phyloP scores from a whole-genome alignment of 2,329 filamentous ascomycete genomes.

The Cercospora sesami region DNA sequence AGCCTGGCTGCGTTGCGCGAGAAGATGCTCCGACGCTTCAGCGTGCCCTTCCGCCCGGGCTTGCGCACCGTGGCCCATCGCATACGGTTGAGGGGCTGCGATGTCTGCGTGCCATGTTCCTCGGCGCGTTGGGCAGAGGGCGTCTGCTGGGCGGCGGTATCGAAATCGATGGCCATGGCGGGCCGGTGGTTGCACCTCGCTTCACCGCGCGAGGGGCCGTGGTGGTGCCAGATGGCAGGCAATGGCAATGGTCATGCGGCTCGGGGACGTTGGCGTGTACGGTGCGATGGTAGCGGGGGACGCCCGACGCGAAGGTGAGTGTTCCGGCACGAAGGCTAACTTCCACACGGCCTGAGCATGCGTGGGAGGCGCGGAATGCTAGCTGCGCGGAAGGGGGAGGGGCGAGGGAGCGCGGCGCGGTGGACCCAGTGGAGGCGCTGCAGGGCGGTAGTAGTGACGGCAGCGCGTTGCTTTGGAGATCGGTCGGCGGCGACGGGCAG shows the following conservation, averaged over 20 bases:
- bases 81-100: constrained; percentile 65
- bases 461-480: neutral
- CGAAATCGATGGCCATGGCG: constrained; percentile 26
- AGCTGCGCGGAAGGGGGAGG: constrained; percentile 12
- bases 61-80: constrained; percentile 96
- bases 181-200: constrained; percentile 11
- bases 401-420: constrained; percentile 1
- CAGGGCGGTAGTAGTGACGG: neutral
- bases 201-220: constrained; percentile 14
- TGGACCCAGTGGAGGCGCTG: neutral
- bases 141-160: constrained; percentile 20
- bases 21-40: constrained; percentile 81
- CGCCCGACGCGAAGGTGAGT: neutral
- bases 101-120: constrained; percentile 39
- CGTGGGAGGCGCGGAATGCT: constrained; percentile 14
- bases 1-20: constrained; percentile 54
- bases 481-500: neutral
- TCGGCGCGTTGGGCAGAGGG: constrained; percentile 42
- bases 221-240: constrained; percentile 10
- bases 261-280: constrained; percentile 5
- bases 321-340: constrained; percentile 5
- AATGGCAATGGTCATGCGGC: constrained; percentile 13
- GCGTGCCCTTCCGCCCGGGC: constrained; percentile 69
- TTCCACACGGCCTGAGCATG: constrained; percentile 2
- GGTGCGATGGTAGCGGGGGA: neutral